Evolutionary conservation across 225 moss, liverwort and hornwort species (phyloP), one percentile per base, ranked within the genome.

Genomic region (Asterella californica): DNA sequence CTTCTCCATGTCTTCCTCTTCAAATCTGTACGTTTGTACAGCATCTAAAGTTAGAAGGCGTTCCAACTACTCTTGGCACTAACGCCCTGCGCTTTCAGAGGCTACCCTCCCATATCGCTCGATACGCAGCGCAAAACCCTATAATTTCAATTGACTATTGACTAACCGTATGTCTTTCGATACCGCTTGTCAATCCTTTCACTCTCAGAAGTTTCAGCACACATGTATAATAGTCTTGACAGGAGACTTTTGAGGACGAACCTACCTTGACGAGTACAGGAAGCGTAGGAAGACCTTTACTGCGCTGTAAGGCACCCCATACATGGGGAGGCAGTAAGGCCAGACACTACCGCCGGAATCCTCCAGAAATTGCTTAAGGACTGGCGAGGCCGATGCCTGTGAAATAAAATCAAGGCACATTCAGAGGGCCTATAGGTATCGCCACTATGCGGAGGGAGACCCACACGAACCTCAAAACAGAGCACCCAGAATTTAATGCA

Each of bases 221-320:
- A 66, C 17, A 6, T 21, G 37, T 22, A 24, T 70, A 18, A 22
- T 38, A 45, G 9, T 24, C 15, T 30, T 10, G 10, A 14, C 25
- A 62, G 25, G 25, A 62, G 29, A n/a, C 2, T 52, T 36, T 37
- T 45, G 50, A 29, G 55, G 34, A 25, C 15, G 19, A 48, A 57
- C 75, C 5, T 67, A 93, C 91, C 88, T 85, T 76, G 91, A 90
- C 63, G 92, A 91, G 81, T 94, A 94, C n/a, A 94, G 65, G 55
- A 85, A 91, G 11, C 94, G 92, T 34, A 94, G 79, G 79, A 94
- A 92, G 74, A 85, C 90, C 73, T 78, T 86, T 54, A 86, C 88
- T n/a, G 90, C 91, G 78, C 81, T 83, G 62, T 85, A 88, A 47
- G 89, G 87, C 27, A 92, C 88, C 73, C 94, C 92, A 14, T 29